Base-by-base conservation (phyloP, 495 filamentous ascomycete species). In the Aspergillus olivimuriae region DNA sequence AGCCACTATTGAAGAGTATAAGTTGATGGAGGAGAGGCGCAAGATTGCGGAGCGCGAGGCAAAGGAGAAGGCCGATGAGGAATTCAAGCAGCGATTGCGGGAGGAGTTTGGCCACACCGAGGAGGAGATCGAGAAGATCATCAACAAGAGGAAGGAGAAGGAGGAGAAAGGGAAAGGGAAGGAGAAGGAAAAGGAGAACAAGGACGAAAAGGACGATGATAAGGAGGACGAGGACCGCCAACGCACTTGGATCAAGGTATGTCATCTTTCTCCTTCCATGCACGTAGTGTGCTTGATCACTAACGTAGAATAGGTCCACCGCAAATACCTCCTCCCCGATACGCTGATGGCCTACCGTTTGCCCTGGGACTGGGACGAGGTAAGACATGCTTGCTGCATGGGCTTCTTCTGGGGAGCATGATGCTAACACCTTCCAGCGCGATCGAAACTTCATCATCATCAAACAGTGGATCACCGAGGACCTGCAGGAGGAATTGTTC, bases 391-490 rank as follows among this genome's bases (percentile, higher is more conserved):
- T 15, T 3, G 2, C 12, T 6, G 0, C 17, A 7, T 37, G 8
- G 12, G 1, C 11, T 28, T 22, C 17, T 11, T 3, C 18, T 16
- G 5, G 15, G 9, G 4, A 15, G 8, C 11, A n/a, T 23, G 6
- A 41, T 33, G 37, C 34, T 43, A 41, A 47, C 22, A 18, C 12
- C 17, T 39, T 44, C 12, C 34, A 64, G 59, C 53, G 75, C 66
- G 83, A 90, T 48, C 70, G 75, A 37, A 78, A 84, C 41, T 89
- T 80, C 48, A 72, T 90, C 42, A 62, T 90, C 43, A 87, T 90
- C 70, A 86, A 86, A 60, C 71, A 77, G 41, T 88, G 78, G 80
- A 78, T 90, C 47, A 71, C 73, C 31, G 81, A 88, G 59, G 73
- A 79, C 47, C 76, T 87, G 53, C 86, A 88, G 52, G 74, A 84